These are phyloP conservation scores for Malassezia vespertilionis DNA, from an alignment of 1,284 basidiomycete genomes.

Conservation along the genomic window DNA sequence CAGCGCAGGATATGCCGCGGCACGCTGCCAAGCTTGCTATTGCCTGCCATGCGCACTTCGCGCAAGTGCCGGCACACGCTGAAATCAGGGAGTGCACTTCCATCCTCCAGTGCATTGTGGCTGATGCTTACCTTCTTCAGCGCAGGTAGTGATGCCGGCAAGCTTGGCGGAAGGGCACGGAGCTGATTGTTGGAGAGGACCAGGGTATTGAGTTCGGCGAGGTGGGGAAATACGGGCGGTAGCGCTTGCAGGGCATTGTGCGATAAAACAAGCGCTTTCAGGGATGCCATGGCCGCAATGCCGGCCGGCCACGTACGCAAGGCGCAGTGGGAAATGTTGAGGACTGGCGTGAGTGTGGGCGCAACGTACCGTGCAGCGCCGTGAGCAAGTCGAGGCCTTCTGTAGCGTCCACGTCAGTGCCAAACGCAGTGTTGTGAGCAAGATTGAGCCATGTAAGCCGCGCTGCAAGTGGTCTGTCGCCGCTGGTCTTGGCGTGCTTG, in stretches of 20 bases:
- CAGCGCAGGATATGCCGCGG: constrained; percentile 29
- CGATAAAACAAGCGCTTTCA: constrained; percentile 38
- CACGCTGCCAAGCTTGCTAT: constrained; percentile 19
- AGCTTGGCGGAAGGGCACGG: constrained; percentile 22
- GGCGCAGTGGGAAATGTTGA: constrained; percentile 30
- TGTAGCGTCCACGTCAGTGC: constrained; percentile 4
- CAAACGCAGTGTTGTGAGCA: constrained; percentile 15
- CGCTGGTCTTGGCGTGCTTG: constrained; percentile 14
- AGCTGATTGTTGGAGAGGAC: constrained; percentile 40
- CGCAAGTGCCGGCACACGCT: constrained; percentile 28
- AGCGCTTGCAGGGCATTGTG: constrained; percentile 27
- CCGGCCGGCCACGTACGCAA: constrained; percentile 20
- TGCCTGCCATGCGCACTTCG: constrained; percentile 36
- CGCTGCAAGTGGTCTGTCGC: constrained; percentile 8
- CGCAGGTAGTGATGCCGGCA: constrained; percentile 29
- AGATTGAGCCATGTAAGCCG: constrained; percentile 23
- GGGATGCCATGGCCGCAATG: constrained; percentile 20
- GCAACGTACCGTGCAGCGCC: constrained; percentile 10
- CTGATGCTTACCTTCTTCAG: constrained; percentile 38
- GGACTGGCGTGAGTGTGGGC: constrained; percentile 12
- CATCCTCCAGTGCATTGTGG: constrained; percentile 27
- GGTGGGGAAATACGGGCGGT: constrained; percentile 24
- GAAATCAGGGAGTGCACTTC: constrained; percentile 29
- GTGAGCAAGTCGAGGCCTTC: constrained; percentile 7
- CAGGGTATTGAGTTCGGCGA: constrained; percentile 44